These are phyloP conservation scores for Mycena amicta DNA, from an alignment of 768 basidiomycete species.

Conservation along the genomic window DNA sequence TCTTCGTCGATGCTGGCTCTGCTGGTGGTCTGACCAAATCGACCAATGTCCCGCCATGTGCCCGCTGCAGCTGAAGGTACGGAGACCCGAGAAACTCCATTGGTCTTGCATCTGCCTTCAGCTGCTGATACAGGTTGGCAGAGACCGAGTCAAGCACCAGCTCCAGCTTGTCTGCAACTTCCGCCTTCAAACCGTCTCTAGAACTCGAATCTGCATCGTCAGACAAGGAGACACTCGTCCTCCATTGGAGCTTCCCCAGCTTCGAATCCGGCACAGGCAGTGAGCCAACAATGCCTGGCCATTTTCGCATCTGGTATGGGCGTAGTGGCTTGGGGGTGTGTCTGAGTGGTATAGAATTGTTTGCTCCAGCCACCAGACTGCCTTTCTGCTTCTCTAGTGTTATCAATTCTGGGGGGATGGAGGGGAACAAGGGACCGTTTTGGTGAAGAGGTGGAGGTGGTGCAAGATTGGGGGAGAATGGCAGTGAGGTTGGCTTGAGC, in stretches of 20 bases:
- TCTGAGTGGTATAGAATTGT: neutral
- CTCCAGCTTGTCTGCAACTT: no score
- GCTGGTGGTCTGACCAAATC: neutral
- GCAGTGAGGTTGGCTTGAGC: neutral
- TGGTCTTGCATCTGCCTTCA: no score
- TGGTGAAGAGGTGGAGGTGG: neutral
- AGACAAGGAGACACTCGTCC: neutral
- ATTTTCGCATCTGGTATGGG: neutral
- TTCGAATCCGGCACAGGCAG: neutral
- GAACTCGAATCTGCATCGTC: neutral
- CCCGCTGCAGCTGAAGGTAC: neutral
- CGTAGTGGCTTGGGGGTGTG: neutral
- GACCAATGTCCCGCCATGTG: neutral
- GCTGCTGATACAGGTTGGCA: no score
- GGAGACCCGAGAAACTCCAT: neutral
- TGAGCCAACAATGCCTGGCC: neutral
- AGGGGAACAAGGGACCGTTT: neutral
- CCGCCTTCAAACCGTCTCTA: no score
- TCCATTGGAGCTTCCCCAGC: neutral
- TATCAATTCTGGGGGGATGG: neutral
- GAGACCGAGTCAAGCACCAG: no score
- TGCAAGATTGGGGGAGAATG: neutral
- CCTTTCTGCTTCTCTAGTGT: neutral
- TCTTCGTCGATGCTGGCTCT: neutral
- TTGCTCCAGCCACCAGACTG: neutral